phyloP scores from a whole-genome alignment of 2,329 filamentous ascomycete genomes.

The Ceratocystis variospora region DNA sequence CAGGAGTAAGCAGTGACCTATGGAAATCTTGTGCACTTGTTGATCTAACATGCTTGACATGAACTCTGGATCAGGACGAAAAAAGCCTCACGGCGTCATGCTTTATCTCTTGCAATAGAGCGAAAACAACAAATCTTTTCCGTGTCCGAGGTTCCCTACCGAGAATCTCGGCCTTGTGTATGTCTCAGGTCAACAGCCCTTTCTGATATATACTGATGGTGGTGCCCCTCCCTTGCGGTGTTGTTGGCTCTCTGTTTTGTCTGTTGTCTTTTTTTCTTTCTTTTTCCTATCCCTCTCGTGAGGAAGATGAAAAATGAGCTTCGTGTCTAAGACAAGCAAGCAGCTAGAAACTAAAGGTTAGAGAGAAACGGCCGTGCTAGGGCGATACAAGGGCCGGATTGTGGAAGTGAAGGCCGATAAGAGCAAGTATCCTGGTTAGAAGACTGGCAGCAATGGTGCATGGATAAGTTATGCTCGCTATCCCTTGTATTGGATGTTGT shows the following conservation, averaged over 20 bases:
- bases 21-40: too few species aligned
- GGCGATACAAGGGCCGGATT: neutral
- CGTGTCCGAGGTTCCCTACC: neutral
- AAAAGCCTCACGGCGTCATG: constrained; percentile 2
- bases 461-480: too few species aligned
- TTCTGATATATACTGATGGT: neutral
- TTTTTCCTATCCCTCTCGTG: neutral
- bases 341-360: neutral
- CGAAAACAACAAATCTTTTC: neutral
- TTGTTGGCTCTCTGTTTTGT: neutral
- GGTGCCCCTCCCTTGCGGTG: neutral
- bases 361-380: too few species aligned
- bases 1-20: too few species aligned
- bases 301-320: too few species aligned
- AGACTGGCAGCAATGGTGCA: too few species aligned
- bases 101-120: neutral
- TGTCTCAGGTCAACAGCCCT: neutral
- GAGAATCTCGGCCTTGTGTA: neutral
- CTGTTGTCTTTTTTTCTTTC: neutral
- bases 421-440: too few species aligned
- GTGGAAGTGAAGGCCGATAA: too few species aligned
- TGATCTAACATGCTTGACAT: too few species aligned
- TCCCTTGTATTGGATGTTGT: too few species aligned
- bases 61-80: neutral
- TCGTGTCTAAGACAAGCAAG: neutral